These are phyloP conservation scores for Fusarium scirpi DNA, from an alignment of 2,329 filamentous ascomycete genomes.

Conservation along the genomic window DNA sequence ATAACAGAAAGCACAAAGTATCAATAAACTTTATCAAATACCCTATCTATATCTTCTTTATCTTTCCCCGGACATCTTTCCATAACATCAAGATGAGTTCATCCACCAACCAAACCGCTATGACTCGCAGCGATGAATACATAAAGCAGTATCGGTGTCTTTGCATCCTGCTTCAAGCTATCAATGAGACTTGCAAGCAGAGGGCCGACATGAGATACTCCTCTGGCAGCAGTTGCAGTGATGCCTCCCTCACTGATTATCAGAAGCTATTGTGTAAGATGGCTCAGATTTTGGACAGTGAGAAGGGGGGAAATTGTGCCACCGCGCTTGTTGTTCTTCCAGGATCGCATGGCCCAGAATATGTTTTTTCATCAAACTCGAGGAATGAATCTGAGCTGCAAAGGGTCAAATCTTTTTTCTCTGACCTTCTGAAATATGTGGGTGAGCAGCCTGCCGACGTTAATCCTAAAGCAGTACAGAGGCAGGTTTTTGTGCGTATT, in stretches of 20 bases:
- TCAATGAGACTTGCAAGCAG: constrained; percentile 8
- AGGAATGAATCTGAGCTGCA: background rate
- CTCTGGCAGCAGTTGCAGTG: background rate
- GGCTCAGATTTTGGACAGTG: background rate
- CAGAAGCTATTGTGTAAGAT: constrained; percentile 1
- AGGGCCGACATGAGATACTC: constrained; percentile 1
- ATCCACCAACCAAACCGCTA: background rate
- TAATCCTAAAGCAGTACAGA: background rate
- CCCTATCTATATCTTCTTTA: background rate
- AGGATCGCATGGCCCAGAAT: background rate
- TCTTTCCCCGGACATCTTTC: background rate
- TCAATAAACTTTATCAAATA: background rate
- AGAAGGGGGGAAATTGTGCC: background rate
- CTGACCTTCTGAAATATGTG: background rate
- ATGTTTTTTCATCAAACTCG: background rate
- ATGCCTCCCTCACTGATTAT: background rate
- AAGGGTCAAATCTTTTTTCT: background rate
- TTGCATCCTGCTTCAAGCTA: constrained; percentile 7
- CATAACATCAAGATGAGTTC: constrained; percentile 5
- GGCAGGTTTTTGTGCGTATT: constrained; percentile 1
- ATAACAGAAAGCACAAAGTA: background rate
- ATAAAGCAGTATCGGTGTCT: constrained; percentile 10
- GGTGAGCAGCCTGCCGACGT: background rate
- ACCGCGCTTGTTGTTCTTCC: constrained; percentile 1
- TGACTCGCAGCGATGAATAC: background rate